phyloP scores from a whole-genome alignment of 371 early-diverging fungal species.

The Apophysomyces ossiformis region DNA sequence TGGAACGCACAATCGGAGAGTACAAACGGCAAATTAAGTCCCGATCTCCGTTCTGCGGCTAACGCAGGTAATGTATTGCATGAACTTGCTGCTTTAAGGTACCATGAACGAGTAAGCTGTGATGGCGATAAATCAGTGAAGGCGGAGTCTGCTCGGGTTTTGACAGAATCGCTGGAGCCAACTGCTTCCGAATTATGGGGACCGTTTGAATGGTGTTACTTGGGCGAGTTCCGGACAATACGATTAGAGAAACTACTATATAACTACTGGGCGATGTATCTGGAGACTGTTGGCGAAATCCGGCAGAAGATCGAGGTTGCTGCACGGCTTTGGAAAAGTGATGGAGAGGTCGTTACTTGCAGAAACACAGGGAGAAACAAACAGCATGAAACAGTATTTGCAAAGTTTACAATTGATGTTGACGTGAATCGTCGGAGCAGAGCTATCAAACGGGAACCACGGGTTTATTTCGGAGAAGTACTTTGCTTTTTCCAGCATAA shows the following conservation, averaged over 20 bases:
- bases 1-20: constrained; percentile 11
- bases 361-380: background rate
- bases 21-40: background rate
- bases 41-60: background rate
- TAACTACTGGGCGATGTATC: background rate
- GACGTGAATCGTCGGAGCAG: background rate
- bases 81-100: background rate
- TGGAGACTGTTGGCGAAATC: background rate
- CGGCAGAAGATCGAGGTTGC: background rate
- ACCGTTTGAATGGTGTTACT: background rate
- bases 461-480: background rate
- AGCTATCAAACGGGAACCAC: background rate
- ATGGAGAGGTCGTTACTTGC: background rate
- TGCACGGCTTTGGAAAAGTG: background rate
- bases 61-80: constrained; percentile 11
- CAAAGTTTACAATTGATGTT: background rate
- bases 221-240: background rate
- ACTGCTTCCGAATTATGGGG: background rate
- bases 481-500: background rate
- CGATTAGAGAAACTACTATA: background rate
- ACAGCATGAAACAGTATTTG: background rate
- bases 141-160: background rate
- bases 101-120: background rate
- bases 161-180: background rate
- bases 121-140: background rate